Base-by-base conservation (phyloP, 2,329 filamentous ascomycete species). In the Chrysosporium queenslandicum region DNA sequence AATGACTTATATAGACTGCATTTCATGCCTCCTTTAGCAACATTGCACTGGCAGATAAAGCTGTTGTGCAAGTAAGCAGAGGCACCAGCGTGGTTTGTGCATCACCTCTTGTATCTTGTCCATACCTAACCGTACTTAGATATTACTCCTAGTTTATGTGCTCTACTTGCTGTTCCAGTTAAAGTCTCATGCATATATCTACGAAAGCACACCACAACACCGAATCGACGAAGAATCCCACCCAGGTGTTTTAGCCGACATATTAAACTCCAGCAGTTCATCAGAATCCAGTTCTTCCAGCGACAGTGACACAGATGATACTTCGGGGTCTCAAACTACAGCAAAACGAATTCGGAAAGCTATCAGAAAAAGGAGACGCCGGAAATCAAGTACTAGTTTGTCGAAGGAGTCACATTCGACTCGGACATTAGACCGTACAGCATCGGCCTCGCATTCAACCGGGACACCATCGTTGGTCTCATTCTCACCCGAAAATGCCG, bases 161-260 rank as follows among this genome's bases (percentile, higher is more conserved):
- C 85, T 80, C 53, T 96, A 94, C 63, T 81, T 97, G 1, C 77
- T 87, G 68, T 96, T 96, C 75, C 91, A 96, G 68, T 81, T 97
- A 54, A 87, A 88, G 66, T 90, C 90, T 0, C 90, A 96, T 67
- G 76, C 78, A 23, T 74, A 74, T 6, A 83, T 94, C 65, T 96
- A 94, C 74, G 87, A 85, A 68, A 92, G 88, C 59, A 95, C 87
- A 4, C 90, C 90, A 8, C 89, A 95, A 70, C 84, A 90, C 60
- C 85, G 94, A 55, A 92, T 96, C 57, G 90, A 96, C 60, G 88
- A 92, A 61, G 90, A 95, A 66, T 83, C 87, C 0, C 85, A 87
- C 42, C 90, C 90, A 20, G 90, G 90, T 58, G 83, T 92, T 0
- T 78, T 90, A 11, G 85, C 86, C 16, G 85, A 86, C 29, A 87